Percentiles rank a stretch among this genome's conserved stretches.
Evolutionary conservation across 2,329 filamentous ascomycete species (phyloP).

Genomic region (Aspergillus persii): DNA sequence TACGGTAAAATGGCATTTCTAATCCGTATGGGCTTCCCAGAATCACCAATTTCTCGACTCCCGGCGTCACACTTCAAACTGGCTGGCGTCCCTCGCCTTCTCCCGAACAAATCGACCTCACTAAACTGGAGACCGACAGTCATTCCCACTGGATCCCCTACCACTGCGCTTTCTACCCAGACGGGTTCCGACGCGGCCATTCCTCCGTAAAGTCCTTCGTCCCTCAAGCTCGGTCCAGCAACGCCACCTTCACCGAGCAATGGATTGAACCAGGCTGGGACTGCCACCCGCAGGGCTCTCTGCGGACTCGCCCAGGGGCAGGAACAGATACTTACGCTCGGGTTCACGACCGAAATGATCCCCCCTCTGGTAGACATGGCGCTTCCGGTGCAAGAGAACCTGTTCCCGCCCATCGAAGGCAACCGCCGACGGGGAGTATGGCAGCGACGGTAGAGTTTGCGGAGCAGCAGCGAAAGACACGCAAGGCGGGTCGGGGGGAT

Average conservation of each 20-base stretch:
- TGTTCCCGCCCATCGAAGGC: neutral
- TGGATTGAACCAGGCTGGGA: slow-evolving; percentile 6
- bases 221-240: neutral
- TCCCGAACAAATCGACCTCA: neutral
- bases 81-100: neutral
- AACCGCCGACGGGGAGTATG: neutral
- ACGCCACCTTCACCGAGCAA: neutral
- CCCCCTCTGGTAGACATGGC: neutral
- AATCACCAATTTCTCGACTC: neutral
- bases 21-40: too few species aligned
- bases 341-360: slow-evolving; percentile 1
- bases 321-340: neutral
- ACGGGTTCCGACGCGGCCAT: neutral
- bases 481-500: neutral
- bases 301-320: neutral
- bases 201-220: neutral
- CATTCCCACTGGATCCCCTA: slow-evolving; percentile 2
- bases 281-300: neutral
- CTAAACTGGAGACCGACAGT: neutral
- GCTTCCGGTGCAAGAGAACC: neutral
- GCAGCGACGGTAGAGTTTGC: neutral
- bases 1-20: too few species aligned
- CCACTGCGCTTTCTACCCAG: neutral
- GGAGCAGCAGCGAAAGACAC: neutral
- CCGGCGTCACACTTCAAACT: neutral